These are phyloP conservation scores for Hibiscus mutabilis DNA, from an alignment of 345 rosid species.

Conservation along the genomic window DNA sequence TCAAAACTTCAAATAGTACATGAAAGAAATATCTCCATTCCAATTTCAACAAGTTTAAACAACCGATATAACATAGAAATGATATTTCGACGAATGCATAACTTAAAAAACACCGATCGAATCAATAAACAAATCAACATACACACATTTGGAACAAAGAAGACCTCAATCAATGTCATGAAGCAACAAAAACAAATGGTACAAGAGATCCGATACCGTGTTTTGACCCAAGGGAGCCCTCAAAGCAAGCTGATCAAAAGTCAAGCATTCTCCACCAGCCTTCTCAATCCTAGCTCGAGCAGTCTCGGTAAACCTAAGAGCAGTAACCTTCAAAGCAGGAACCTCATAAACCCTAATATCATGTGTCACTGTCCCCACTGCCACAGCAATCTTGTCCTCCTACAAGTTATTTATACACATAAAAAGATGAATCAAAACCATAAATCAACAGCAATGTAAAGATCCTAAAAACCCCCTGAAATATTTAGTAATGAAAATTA, in stretches of 20 bases:
- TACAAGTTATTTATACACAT: background rate
- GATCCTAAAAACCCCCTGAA: background rate
- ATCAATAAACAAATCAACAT: background rate
- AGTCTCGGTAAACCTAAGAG: slow-evolving; percentile 86
- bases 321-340: slow-evolving; percentile 74
- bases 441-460: background rate
- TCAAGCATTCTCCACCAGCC: slow-evolving; percentile 96
- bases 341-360: slow-evolving; percentile 81
- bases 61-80: background rate
- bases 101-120: background rate
- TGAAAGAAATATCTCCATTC: background rate
- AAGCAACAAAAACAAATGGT: background rate
- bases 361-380: slow-evolving; percentile 87
- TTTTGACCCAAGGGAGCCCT: slow-evolving; percentile 93
- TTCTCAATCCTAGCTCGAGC: slow-evolving; percentile 91
- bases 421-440: background rate
- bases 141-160: background rate
- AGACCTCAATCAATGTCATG: too few species aligned
- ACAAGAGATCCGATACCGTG: slow-evolving; percentile 44
- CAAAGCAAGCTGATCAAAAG: slow-evolving; percentile 92
- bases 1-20: too few species aligned
- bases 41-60: background rate
- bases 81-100: background rate
- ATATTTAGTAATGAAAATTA: background rate
- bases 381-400: slow-evolving; percentile 78